These are phyloP conservation scores for Mortierella sp. DNA, from an alignment of 371 early-diverging fungal species.

Conservation along the genomic window DNA sequence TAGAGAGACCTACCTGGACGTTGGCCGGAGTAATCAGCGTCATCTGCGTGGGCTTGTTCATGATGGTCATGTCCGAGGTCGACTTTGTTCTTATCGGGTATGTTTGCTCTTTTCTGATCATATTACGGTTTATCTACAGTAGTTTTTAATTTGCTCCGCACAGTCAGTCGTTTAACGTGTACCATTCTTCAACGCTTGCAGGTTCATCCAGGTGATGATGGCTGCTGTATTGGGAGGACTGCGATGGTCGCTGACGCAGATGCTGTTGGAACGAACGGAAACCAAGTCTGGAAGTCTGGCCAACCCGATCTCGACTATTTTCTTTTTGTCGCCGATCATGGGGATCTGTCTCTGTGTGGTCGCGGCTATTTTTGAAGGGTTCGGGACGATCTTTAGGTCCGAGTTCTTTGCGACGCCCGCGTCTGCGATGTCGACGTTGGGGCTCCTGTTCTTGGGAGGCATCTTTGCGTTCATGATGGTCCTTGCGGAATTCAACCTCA, in stretches of 20 bases:
- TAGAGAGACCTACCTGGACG: slow-evolving; percentile 80
- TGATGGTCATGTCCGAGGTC: slow-evolving; percentile 90
- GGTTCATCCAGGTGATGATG: slow-evolving; percentile 69
- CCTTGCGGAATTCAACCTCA: slow-evolving; percentile 73
- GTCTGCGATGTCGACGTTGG: slow-evolving; percentile 40
- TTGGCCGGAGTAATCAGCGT: slow-evolving; percentile 82
- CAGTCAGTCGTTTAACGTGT: not conserved
- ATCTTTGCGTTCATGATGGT: slow-evolving; percentile 78
- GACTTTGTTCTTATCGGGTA: slow-evolving; percentile 80
- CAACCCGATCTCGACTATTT: slow-evolving; percentile 83
- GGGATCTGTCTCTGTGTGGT: slow-evolving; percentile 73
- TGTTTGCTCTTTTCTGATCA: not conserved
- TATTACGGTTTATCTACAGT: not conserved
- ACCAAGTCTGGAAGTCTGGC: slow-evolving; percentile 64
- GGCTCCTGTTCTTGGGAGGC: slow-evolving; percentile 60
- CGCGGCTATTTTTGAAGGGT: slow-evolving; percentile 75
- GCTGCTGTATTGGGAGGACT: slow-evolving; percentile 76
- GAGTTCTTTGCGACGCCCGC: slow-evolving; percentile 24
- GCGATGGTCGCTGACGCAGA: slow-evolving; percentile 78
- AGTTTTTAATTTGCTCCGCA: not conserved
- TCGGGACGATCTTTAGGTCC: slow-evolving; percentile 61
- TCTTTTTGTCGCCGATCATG: slow-evolving; percentile 82
- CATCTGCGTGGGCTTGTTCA: slow-evolving; percentile 83
- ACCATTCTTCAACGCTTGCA: slow-evolving; percentile 77
- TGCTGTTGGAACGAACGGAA: slow-evolving; percentile 62